Base-by-base conservation (phyloP, 108 stramenopile species). In the Skeletonema potamos region DNA sequence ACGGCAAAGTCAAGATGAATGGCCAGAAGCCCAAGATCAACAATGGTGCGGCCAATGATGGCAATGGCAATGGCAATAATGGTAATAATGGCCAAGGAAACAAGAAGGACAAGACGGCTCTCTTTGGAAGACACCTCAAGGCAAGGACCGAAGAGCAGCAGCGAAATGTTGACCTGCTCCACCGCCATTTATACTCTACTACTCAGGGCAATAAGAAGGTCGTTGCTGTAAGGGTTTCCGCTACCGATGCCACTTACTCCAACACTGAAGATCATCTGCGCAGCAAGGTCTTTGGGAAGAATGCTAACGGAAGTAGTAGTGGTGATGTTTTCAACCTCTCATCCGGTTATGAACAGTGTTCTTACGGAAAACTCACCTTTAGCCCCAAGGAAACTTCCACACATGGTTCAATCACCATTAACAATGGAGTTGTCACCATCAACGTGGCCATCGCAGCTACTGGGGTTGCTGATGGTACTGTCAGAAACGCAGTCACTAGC, bases 311-410 rank as follows among this genome's bases (percentile, higher is more conserved):
- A 4, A 6, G 30, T 32, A 1, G 6, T 32, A 32, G 5, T 6
- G 30, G 30, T 32, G 76, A 82, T 60, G 0, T 36, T 6, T 26
- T 72, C 41, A 77, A 46, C 12, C 66, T 82, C 20, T 17, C 27
- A 22, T 59, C 70, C 3, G 72, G 66, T 41, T 77, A 73, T 54
- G 4, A 6, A 3, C 65, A 58, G 34, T 82, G 82, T 60, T 76
- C 74, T 9, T 32, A 77, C 54, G 43, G 48, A 41, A 11, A 77
- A 41, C 62, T 82, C 24, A 57, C 62, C 22, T 64, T 82, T 27
- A 39, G 2, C 6, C 56, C 66, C 17, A 18, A 28, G 5, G 11
- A 54, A 3, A 58, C 26, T 39, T 27, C 24, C 3, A 20, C 12
- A 13, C 13, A 20, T 54, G 51, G 13, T 15, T 26, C 18, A 15